Percentiles rank a stretch among this genome's conserved stretches.
These are phyloP conservation scores for Penicillium sp. DNA, from an alignment of 2,329 filamentous ascomycete species.

Conservation along the genomic window DNA sequence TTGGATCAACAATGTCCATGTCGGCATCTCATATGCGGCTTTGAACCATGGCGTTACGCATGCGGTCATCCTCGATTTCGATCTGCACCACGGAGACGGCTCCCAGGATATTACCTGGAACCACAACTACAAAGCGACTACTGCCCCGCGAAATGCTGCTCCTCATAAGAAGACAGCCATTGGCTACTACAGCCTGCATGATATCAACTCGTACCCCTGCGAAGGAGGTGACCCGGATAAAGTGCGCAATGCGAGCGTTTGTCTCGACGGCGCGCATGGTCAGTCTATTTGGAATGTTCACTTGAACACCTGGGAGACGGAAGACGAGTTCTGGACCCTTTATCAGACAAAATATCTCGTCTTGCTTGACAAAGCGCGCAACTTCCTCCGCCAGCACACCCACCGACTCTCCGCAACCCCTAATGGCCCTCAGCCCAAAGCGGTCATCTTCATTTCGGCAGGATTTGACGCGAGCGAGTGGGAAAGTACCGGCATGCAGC, in stretches of 20 bases:
- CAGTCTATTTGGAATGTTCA: conserved; percentile 97
- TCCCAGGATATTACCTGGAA: conserved; percentile 92
- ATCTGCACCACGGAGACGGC: conserved; percentile 90
- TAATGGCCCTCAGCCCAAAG: conserved; percentile 62
- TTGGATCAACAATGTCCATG: conserved; percentile 97
- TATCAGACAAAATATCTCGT: conserved; percentile 74
- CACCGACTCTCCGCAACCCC: conserved; percentile 55
- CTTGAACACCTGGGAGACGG: conserved; percentile 76
- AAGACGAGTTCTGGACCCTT: conserved; percentile 79
- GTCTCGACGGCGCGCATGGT: conserved; percentile 87
- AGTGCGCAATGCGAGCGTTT: conserved; percentile 86
- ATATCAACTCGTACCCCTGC: conserved; percentile 98
- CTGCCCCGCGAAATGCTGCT: conserved; percentile 63
- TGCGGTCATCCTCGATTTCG: conserved; percentile 87
- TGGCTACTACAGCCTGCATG: conserved; percentile 93
- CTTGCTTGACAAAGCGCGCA: conserved; percentile 73
- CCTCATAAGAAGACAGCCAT: conserved; percentile 79
- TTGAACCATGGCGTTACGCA: conserved; percentile 82
- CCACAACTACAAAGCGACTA: conserved; percentile 67
- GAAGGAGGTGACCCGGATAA: conserved; percentile 91
- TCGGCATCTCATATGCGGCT: conserved; percentile 87
- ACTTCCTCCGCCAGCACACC: conserved; percentile 69
- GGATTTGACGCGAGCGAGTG: conserved; percentile 97
- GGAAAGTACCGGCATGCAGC: conserved; percentile 88
- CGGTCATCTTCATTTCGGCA: conserved; percentile 88